Base-by-base conservation (phyloP, 257 asterid genomes). In the Voacanga thouarsii region DNA sequence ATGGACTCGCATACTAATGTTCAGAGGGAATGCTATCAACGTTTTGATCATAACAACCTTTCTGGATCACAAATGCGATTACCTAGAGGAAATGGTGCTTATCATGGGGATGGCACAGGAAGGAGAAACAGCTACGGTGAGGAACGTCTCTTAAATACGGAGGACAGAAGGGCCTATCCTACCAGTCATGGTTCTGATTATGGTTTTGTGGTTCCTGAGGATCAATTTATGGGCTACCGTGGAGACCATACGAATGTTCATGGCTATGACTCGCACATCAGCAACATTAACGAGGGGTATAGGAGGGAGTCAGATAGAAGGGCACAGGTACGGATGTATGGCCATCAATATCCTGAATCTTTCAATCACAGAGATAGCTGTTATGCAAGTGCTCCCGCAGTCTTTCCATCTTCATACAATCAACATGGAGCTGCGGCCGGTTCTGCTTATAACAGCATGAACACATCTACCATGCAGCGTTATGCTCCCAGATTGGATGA, bases 401-500 rank as follows among this genome's bases (percentile, higher is more conserved):
- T 15, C 19, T 51, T 73, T 44, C 67, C 78, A 49, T 44, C 90
- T 56, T 23, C 78, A 1, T 79, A 77, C 70, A 61, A 82, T 14
- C 87, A 67, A 44, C 57, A 50, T 16, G 80, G 74, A 77, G 74
- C 80, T 39, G 60, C 74, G 53, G 72, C 74, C 1, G 53, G 61
- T 71, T 24, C 88, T 44, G 30, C 64, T 15, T 79, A 85, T 45
- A 81, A 73, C 50, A 78, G 83, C 61, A 76, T 75, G 80, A 80
- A 60, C 59, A 63, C 85, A 7, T 85, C 92, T 50, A 84, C 83
- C 28, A 83, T 84, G 85, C 88, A 85, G 75, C 77, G 88, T 10
- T 91, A 93, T 59, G 86, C 92, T 24, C 82, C 94, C 75, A 89
- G 89, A 12, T 77, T 90, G 86, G 90, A 86, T 67, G 90, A 83